Percentiles rank a stretch among this genome's conserved stretches.
phyloP scores from a whole-genome alignment of 495 filamentous ascomycete genomes.

The Neurospora sp. region DNA sequence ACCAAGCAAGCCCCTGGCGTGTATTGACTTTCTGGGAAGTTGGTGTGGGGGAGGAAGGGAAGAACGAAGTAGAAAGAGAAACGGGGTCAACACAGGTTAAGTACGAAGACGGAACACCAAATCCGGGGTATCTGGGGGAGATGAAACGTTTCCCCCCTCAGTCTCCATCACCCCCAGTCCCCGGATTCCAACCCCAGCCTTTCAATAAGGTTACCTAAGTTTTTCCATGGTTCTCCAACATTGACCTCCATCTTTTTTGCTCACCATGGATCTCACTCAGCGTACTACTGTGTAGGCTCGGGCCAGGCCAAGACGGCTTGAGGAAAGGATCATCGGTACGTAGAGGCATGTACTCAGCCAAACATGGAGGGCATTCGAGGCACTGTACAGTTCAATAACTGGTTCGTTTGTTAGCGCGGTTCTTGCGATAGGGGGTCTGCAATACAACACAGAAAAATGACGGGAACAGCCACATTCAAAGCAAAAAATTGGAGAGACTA shows the following conservation, averaged over 20 bases:
- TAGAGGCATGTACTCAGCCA: neutral
- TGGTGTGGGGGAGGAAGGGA: neutral
- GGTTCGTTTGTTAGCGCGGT: too few relatives aligned
- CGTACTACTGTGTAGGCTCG: neutral
- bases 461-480: too few relatives aligned
- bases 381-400: neutral
- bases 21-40: neutral
- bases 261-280: neutral
- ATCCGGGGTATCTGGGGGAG: neutral
- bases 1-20: neutral
- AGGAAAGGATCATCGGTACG: neutral
- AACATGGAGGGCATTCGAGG: neutral
- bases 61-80: neutral
- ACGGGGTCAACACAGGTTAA: neutral
- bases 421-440: too few relatives aligned
- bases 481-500: too few relatives aligned
- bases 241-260: neutral
- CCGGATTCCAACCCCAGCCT: neutral
- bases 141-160: neutral
- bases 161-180: neutral
- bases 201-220: neutral
- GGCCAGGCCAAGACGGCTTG: neutral
- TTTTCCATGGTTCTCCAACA: neutral
- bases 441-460: too few relatives aligned
- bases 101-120: neutral